Evolutionary conservation across 805 yeast species (phyloP), one percentile per base, ranked within the genome.

Genomic region (Limtongozyma cylindracea): DNA sequence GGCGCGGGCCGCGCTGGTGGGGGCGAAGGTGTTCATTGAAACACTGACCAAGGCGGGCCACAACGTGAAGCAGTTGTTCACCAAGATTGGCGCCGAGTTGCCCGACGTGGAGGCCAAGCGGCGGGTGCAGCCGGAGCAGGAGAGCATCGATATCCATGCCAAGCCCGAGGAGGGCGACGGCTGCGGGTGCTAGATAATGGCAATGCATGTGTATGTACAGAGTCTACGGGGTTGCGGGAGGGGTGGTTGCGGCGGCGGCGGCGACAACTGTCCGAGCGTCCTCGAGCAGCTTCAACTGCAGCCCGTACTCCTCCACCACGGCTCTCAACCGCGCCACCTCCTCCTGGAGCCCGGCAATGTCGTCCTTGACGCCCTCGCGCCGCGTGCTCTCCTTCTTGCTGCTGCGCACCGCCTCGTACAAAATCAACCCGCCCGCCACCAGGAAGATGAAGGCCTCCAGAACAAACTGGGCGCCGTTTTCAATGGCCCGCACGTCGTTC

Each of bases 41-140:
- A 84, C 96, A 2, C 72, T 91, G 27, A 84, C 96, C 8, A 84
- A 82, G 47, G 80, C 80, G 20, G 94, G 94, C 16, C 74, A 82
- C 43, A 88, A 88, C 34, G 94, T 88, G 25, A 84, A 84, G 47
- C 61, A 65, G 24, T 49, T 88, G 30, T 84, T 88, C 49, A 77
- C 80, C 38, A 74, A 72, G 39, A 73, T 84, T 29, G 98, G 96
- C 9, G 74, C 73, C 39, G 64, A 76, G 26, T 56, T 88, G 27
- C 96, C 96, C 2, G 95, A 82, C 24, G 66, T 77, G 39, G 38
- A 15, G 26, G 30, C 26, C 18, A 29, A 4, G 24, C 26, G 2
- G 31, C 31, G 11, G 33, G 31, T 13, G 20, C 30, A n/a, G 32
- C 27, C 31, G 21, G 28, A 23, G 8, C 45, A 46, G 10, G 54